Evolutionary conservation across 345 rosid genomes (phyloP).

Genomic region (Sapria himalayana): DNA sequence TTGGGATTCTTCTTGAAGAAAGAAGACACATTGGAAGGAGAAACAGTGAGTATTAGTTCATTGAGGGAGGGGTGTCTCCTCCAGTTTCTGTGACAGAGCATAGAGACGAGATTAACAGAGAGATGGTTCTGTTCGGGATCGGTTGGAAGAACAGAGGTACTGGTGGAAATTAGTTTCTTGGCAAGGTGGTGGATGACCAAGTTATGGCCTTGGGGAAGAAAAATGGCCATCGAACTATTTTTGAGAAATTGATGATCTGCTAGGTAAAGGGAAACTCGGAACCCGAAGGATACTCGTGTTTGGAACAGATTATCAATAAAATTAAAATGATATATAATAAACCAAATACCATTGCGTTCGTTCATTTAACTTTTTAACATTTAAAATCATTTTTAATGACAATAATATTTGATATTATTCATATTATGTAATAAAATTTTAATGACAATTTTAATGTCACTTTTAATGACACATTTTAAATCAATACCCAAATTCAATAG

Average conservation of each 20-base stretch:
- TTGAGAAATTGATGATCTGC: constrained; percentile 6
- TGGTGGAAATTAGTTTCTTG: constrained; percentile 4
- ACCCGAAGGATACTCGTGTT: background rate
- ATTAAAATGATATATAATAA: background rate
- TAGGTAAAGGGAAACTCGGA: constrained; percentile 4
- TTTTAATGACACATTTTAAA: too few relatives aligned
- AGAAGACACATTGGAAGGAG: constrained; percentile 30
- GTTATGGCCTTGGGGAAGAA: background rate
- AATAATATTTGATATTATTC: too few relatives aligned
- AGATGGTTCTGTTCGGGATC: constrained; percentile 14
- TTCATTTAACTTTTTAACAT: too few relatives aligned
- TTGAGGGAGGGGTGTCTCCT: constrained; percentile 22
- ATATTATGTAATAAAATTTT: too few relatives aligned
- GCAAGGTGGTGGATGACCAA: constrained; percentile 8
- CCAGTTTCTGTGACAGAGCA: constrained; percentile 38
- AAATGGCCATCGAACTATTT: constrained; percentile 5
- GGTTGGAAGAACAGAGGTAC: constrained; percentile 5
- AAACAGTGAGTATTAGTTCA: constrained; percentile 18
- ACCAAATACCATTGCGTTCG: too few relatives aligned
- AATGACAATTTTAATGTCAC: too few relatives aligned
- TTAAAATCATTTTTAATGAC: too few relatives aligned
- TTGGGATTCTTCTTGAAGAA: constrained; percentile 17
- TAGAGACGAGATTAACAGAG: constrained; percentile 20
- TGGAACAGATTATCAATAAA: background rate
- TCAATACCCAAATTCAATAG: too few relatives aligned